Percentiles rank a stretch among this genome's conserved stretches.
Conservation (phyloP, 768 basidiomycete genomes). For the Lactarius deliciosus region DNA sequence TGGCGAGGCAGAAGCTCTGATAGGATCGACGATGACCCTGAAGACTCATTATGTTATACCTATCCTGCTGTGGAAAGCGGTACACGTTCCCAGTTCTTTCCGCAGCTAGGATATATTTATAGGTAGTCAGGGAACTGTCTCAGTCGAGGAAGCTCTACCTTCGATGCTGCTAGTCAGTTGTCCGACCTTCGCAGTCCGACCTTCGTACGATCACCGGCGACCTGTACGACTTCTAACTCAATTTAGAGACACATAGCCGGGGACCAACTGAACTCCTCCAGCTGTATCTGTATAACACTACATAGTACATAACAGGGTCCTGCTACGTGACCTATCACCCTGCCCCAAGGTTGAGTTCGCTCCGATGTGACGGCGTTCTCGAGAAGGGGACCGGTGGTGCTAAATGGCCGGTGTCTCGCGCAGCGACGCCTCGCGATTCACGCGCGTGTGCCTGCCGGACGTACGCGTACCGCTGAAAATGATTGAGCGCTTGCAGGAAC, state of each 20-base stretch:
- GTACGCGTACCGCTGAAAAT: constrained; percentile 88
- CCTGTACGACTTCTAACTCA: background rate
- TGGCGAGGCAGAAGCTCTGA: background rate
- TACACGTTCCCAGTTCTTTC: background rate
- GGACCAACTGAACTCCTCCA: background rate
- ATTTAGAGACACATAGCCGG: background rate
- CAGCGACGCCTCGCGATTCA: constrained; percentile 38
- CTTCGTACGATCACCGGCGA: background rate
- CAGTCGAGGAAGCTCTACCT: background rate
- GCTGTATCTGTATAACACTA: background rate
- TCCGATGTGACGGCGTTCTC: constrained; percentile 19
- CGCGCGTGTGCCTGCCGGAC: constrained; percentile 75
- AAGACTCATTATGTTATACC: background rate
- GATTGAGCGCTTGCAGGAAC: constrained; percentile 76
- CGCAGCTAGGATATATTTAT: background rate
- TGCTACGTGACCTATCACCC: constrained; percentile 4
- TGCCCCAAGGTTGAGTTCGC: constrained; percentile 20
- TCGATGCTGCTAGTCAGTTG: background rate
- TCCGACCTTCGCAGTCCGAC: background rate
- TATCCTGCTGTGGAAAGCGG: background rate
- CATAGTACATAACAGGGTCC: background rate
- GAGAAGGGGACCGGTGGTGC: constrained; percentile 25
- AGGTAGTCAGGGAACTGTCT: background rate
- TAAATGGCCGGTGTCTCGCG: constrained; percentile 17
- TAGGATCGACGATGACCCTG: background rate